Conservation (phyloP, 2,329 filamentous ascomycete species). For the Colletotrichum brevisporum region DNA sequence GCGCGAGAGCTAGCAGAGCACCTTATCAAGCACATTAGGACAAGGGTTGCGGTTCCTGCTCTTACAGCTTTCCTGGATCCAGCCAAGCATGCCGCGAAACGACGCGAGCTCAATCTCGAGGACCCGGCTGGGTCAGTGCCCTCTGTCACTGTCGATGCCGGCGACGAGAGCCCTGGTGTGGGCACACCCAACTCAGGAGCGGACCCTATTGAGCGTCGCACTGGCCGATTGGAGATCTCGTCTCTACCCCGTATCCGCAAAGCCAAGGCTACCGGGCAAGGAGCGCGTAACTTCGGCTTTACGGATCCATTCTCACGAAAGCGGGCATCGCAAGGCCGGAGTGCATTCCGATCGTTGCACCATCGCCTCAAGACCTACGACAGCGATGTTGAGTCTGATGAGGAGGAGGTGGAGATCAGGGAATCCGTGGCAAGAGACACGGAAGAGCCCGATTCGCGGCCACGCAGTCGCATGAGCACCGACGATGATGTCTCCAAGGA, state of each 20-base stretch:
- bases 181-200: conserved; percentile 76
- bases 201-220: conserved; percentile 73
- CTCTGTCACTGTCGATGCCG: conserved; percentile 70
- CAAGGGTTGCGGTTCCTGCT: conserved; percentile 85
- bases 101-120: conserved; percentile 77
- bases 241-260: conserved; percentile 84
- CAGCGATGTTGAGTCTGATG: conserved; percentile 90
- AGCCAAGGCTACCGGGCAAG: conserved; percentile 68
- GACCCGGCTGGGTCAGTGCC: conserved; percentile 50
- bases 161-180: conserved; percentile 72
- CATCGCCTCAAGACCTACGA: conserved; percentile 81
- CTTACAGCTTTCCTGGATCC: conserved; percentile 89
- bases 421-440: conserved; percentile 79
- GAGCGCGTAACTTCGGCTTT: conserved; percentile 71
- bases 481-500: conserved; percentile 64
- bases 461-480: conserved; percentile 80
- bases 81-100: conserved; percentile 82
- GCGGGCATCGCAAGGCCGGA: conserved; percentile 70
- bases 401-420: conserved; percentile 79
- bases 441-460: conserved; percentile 87
- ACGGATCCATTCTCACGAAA: conserved; percentile 76
- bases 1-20: conserved; percentile 87
- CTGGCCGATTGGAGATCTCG: conserved; percentile 71
- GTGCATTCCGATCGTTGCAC: conserved; percentile 84
- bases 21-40: conserved; percentile 89